A percentile compares a stretch with the other conserved stretches of the same genome.
phyloP scores from a whole-genome alignment of 306 rosid species.

The Arachis stenosperma region DNA sequence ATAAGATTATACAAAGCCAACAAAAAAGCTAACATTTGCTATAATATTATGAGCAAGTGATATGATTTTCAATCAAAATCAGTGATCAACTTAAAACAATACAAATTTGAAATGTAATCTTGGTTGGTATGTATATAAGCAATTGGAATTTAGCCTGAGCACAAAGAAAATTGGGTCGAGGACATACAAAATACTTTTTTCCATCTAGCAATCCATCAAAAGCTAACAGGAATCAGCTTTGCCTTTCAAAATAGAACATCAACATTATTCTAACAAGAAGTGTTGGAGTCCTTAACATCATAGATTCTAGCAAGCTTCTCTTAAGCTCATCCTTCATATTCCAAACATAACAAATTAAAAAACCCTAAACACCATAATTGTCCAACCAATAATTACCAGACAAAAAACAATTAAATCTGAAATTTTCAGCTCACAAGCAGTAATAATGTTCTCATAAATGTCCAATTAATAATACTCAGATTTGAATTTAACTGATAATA shows the following conservation, averaged over 20 bases:
- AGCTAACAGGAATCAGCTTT: conserved; percentile 5
- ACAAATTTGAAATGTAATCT: conserved; percentile 13
- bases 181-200: background rate
- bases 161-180: background rate
- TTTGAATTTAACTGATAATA: conserved; percentile 9
- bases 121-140: background rate
- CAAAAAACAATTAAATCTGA: too few relatives aligned
- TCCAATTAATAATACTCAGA: too few relatives aligned
- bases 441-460: too few relatives aligned
- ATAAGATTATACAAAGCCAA: conserved; percentile 1
- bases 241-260: conserved; percentile 10
- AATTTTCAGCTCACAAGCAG: too few relatives aligned
- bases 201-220: background rate
- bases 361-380: too few relatives aligned
- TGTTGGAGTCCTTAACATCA: too few relatives aligned
- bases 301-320: too few relatives aligned
- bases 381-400: too few relatives aligned
- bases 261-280: background rate
- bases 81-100: background rate
- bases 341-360: too few relatives aligned
- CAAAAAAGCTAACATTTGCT: conserved; percentile 16
- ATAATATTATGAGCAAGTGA: background rate
- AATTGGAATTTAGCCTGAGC: background rate
- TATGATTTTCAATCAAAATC: conserved; percentile 16
- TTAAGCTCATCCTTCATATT: too few relatives aligned